Evolutionary conservation across 495 filamentous ascomycete species (phyloP).

Genomic region (Sabuloglossum arenarium): DNA sequence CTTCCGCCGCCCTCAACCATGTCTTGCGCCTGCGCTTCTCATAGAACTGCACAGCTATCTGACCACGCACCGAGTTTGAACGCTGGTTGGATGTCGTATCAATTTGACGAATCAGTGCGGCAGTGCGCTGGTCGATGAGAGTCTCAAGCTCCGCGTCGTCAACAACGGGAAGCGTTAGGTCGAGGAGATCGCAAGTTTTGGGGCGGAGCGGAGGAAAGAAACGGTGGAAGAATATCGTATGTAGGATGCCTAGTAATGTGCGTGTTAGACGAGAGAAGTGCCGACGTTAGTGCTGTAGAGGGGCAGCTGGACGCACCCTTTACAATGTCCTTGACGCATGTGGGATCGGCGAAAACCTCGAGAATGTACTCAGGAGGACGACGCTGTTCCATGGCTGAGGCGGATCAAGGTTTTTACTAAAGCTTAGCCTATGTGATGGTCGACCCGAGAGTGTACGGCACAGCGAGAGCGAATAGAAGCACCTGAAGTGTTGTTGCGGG

Average conservation of each 20-base stretch:
- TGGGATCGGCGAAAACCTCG: conserved; percentile 22
- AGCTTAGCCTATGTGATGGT: too few species aligned
- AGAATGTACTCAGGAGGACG: conserved; percentile 33
- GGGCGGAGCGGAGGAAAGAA: conserved; percentile 78
- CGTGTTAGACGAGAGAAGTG: background rate
- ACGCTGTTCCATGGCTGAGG: conserved; percentile 28
- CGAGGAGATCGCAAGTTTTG: conserved; percentile 73
- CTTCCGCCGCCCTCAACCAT: conserved; percentile 58
- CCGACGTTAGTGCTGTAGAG: background rate
- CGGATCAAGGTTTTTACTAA: too few species aligned
- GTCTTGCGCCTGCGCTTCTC: conserved; percentile 73
- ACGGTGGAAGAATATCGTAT: conserved; percentile 97
- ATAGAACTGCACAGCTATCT: conserved; percentile 80
- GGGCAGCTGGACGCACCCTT: conserved; percentile 38
- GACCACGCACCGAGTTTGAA: conserved; percentile 41
- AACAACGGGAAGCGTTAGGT: conserved; percentile 75
- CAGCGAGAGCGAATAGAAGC: too few species aligned
- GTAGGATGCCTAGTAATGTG: conserved; percentile 49
- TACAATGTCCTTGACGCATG: conserved; percentile 63
- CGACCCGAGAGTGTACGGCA: too few species aligned
- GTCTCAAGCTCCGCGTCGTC: conserved; percentile 81
- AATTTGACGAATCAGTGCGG: conserved; percentile 43
- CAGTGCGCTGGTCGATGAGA: conserved; percentile 72
- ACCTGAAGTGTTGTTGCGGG: too few species aligned
- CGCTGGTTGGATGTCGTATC: conserved; percentile 27